phyloP scores from a whole-genome alignment of 331 rosid genomes.

The Cydonia oblonga region DNA sequence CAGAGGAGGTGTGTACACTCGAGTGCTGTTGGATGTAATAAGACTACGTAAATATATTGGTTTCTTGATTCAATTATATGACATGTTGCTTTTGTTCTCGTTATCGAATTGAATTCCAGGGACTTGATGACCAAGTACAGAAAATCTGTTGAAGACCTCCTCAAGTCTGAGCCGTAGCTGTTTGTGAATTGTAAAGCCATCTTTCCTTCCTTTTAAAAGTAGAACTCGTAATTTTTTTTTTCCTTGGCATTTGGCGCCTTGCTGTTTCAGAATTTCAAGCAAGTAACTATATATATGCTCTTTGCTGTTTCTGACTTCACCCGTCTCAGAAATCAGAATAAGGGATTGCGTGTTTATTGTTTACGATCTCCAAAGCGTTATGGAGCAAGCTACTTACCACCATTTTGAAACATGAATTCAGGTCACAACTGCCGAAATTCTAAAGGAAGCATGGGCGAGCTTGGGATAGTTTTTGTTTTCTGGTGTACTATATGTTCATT shows the following conservation, averaged over 20 bases:
- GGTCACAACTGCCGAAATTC: not conserved
- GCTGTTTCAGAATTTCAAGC: not conserved
- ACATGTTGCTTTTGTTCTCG: not conserved
- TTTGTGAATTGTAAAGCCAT: not conserved
- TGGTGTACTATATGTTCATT: not conserved
- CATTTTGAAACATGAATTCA: not conserved
- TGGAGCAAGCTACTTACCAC: not conserved
- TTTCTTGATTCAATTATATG: not conserved
- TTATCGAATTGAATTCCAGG: constrained; percentile 24
- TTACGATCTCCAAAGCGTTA: not conserved
- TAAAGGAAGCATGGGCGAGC: not conserved
- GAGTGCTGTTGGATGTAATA: not conserved
- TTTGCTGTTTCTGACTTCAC: not conserved
- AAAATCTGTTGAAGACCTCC: constrained; percentile 64
- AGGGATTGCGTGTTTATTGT: not conserved
- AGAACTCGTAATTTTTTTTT: not conserved
- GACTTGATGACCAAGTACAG: constrained; percentile 56
- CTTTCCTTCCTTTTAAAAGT: not conserved
- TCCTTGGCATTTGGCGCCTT: too few relatives aligned
- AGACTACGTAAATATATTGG: not conserved
- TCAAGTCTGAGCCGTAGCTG: constrained; percentile 48
- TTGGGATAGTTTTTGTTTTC: not conserved
- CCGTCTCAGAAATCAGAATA: not conserved
- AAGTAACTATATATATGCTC: not conserved
- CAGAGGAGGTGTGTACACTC: constrained; percentile 48